Evolutionary conservation across 331 rosid species (phyloP).

Genomic region (Stylosanthes scabra): DNA sequence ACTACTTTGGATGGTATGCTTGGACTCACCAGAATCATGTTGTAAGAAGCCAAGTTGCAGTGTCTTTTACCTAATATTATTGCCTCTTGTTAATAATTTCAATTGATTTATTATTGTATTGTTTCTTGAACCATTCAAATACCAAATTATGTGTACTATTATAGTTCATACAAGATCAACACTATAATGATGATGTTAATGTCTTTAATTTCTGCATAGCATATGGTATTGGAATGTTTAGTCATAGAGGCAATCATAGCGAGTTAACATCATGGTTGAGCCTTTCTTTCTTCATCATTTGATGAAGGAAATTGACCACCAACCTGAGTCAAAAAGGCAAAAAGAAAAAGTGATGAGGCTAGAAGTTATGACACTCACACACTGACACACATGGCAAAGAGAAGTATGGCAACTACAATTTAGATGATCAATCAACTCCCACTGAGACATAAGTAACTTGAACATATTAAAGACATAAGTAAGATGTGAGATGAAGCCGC

Average conservation of each 20-base stretch:
- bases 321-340: neutral
- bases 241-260: neutral
- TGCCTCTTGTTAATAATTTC: neutral
- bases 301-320: neutral
- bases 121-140: conserved; percentile 14
- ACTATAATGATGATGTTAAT: neutral
- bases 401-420: neutral
- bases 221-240: neutral
- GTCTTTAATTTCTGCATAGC: neutral
- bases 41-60: conserved; percentile 83
- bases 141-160: neutral
- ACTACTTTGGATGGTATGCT: conserved; percentile 82
- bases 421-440: neutral
- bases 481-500: neutral
- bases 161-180: neutral
- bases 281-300: neutral
- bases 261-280: conserved; percentile 4
- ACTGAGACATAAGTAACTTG: neutral
- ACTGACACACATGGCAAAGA: too few relatives aligned
- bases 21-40: conserved; percentile 56
- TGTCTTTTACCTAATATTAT: conserved; percentile 52
- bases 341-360: neutral
- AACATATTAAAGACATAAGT: neutral
- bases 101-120: neutral
- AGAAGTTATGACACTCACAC: too few relatives aligned